Evolutionary conservation across 2,329 filamentous ascomycete species (phyloP).

Genomic region (Penicillium hesseltinei): DNA sequence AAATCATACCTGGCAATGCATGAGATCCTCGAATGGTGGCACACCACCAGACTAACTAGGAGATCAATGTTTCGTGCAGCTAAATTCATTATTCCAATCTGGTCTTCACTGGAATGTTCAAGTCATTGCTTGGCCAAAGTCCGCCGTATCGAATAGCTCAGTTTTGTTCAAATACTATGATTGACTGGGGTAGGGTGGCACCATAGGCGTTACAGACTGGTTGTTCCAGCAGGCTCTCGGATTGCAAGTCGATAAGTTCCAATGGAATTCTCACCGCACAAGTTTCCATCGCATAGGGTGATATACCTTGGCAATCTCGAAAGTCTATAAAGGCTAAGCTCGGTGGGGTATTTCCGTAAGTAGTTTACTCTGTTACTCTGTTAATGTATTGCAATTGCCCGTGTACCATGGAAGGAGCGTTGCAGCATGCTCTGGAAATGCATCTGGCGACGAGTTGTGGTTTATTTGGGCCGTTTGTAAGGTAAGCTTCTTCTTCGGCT

Average conservation of each 20-base stretch:
- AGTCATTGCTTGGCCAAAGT: not conserved
- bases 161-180: not conserved
- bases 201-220: not conserved
- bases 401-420: not conserved
- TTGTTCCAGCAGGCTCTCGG: not conserved
- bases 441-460: not conserved
- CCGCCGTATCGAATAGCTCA: not conserved
- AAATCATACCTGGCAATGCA: not conserved
- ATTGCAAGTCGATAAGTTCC: not conserved
- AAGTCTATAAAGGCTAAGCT: not conserved
- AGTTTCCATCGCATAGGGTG: not conserved
- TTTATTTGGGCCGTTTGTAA: not conserved
- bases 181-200: not conserved
- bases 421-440: not conserved
- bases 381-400: not conserved
- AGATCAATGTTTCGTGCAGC: not conserved
- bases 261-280: not conserved
- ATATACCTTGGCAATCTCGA: not conserved
- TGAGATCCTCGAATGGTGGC: too few species aligned
- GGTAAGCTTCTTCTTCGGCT: not conserved
- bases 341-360: not conserved
- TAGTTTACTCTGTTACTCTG: not conserved
- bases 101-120: too few species aligned
- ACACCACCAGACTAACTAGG: not conserved
- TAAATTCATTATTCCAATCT: not conserved